Base-by-base conservation (phyloP, 805 yeast species). In the Cephaloascus fragrans region DNA sequence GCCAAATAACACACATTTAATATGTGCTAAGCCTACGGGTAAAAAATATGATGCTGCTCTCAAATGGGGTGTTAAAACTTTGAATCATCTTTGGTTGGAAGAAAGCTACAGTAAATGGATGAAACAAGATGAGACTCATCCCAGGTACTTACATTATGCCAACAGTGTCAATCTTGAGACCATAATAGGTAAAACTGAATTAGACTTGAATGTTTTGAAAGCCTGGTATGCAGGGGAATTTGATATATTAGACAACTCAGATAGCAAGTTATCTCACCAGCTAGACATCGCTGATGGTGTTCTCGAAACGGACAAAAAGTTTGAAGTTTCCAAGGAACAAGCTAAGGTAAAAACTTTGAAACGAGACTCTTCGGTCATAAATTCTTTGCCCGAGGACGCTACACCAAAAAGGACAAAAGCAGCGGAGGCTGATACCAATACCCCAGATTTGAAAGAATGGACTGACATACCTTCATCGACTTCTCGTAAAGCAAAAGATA, bases 1-100 rank as follows among this genome's bases (percentile, higher is more conserved):
- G 17, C 68, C 67, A 36, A 69, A 69, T 8, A 85, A 86, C 48
- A 80, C 94, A 4, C 85, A 78, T 53, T 63, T 90, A 26, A 68
- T 90, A 3, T 76, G 85, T 2, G 81, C 88, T 0, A 69, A 67
- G 26, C 70, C 83, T 0, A 53, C 53, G 14, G 97, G 98, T 2
- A 74, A 71, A 40, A 90, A 90, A 58, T 86, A 73, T 50, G 72
- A 70, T 9, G 86, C 88, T 15, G 94, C 93, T 0, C 53, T 64
- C 28, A 69, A 70, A 44, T 88, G 96, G 96, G 47, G 57, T 3
- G 60, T 85, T 18, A 67, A 69, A 23, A 64, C 82, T 2, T 79
- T 85, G 1, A 88, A 83, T 51, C 96, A 87, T 57, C 52, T 80
- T 12, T 90, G 98, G 98, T 58, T 90, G 12, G 97, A 90, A 51